A percentile compares a stretch with the other conserved stretches of the same genome.
Conservation (phyloP, 768 basidiomycete genomes). For the Lentinula guzmanii region DNA sequence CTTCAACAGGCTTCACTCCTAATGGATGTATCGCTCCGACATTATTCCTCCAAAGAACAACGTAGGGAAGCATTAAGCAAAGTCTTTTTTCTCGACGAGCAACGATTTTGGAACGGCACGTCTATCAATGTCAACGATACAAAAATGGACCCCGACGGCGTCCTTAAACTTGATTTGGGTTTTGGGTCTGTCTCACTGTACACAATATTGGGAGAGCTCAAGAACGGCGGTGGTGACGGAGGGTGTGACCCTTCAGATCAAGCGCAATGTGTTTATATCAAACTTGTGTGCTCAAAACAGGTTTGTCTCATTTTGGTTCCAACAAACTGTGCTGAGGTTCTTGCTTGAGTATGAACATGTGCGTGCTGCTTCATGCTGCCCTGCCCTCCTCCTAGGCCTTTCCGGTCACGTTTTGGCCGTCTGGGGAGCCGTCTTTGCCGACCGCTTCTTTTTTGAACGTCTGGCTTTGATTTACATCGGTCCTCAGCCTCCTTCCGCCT, state of each 20-base stretch:
- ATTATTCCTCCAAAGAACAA: not conserved
- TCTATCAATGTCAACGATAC: too few relatives aligned
- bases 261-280: not conserved
- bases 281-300: not conserved
- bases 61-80: too few relatives aligned
- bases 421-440: slow-evolving; percentile 3
- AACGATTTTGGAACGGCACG: too few relatives aligned
- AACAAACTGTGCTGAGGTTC: not conserved
- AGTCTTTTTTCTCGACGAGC: too few relatives aligned
- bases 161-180: too few relatives aligned
- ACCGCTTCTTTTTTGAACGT: not conserved
- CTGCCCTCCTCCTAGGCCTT: slow-evolving; percentile 2
- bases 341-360: not conserved
- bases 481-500: not conserved
- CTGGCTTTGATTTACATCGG: not conserved
- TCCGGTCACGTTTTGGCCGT: not conserved
- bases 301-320: not conserved
- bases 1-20: not conserved
- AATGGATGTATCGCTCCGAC: not conserved
- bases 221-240: not conserved
- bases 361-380: slow-evolving; percentile 3
- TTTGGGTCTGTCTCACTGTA: too few relatives aligned
- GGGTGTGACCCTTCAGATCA: not conserved
- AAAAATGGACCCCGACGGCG: too few relatives aligned
- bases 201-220: not conserved